Evolutionary conservation across 176 grass and related monocot genomes (phyloP), one percentile per base, ranked within the genome.

Genomic region (Oryza rufipogon): DNA sequence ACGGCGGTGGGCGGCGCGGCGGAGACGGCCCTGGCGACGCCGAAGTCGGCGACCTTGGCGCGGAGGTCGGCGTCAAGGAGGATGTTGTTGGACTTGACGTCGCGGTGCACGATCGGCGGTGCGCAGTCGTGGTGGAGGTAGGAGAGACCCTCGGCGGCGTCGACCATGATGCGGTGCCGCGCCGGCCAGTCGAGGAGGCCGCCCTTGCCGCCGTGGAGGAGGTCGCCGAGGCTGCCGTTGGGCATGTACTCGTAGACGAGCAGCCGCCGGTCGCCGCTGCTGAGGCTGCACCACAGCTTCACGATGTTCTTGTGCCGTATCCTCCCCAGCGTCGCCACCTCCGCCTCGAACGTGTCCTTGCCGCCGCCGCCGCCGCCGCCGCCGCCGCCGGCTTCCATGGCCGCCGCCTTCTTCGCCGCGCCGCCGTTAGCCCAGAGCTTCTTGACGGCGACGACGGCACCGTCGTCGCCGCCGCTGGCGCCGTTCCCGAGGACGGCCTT

Each of bases 241-340:
- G 89, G 82, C 95, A 95, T 95, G 95, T 88, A 95, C 80, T 95
- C 95, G 77, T 95, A 98, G 12, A 98, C 92, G 17, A 95, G 82
- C 22, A 98, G 89, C 28, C 91, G 82, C 61, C 83, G 88, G 41
- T 97, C 85, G 22, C 79, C 73, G 7, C 82, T 74, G 5, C 80
- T 84, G 83, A 87, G 86, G 73, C 91, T 87, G 80, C 94, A 97
- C 89, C 89, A 97, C 7, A 97, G 85, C 89, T 88, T 92, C 42
- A 97, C 80, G 44, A 97, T 97, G 80, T 97, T 97, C 75, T 94
- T 92, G 84, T 97, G 91, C 68, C 94, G 78, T 46, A 97, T 93
- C 80, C 86, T 87, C 9, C 94, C 94, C 44, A 97, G 73, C 16
- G 83, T 93, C 25, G 88, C 81, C 51, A 90, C 85, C 91, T 93